Conservation (phyloP, 2,329 filamentous ascomycete species). For the Sporothrix inflata region DNA sequence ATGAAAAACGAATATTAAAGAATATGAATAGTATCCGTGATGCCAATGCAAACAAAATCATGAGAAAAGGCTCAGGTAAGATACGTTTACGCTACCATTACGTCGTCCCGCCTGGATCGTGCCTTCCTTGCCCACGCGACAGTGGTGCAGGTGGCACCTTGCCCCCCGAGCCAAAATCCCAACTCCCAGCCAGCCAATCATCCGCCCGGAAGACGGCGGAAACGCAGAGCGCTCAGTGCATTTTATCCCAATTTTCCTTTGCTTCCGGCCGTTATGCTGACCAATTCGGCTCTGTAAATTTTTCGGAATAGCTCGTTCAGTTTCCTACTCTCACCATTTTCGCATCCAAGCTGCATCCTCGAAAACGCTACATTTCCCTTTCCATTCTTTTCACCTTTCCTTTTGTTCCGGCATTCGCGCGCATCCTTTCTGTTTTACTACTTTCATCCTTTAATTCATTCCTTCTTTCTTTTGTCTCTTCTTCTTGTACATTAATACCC, state of each 20-base stretch:
- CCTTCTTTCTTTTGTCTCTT: background rate
- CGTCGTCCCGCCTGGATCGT: background rate
- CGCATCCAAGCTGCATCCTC: background rate
- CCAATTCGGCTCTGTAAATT: constrained; percentile 30
- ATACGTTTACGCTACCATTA: background rate
- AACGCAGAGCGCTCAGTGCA: constrained; percentile 6
- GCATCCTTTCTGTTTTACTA: background rate
- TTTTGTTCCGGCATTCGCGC: constrained; percentile 5
- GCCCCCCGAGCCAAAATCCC: background rate
- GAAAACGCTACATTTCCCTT: constrained; percentile 4
- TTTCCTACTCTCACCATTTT: background rate
- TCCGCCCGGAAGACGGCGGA: constrained; percentile 5
- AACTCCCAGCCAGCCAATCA: constrained; percentile 25
- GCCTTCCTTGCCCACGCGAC: constrained; percentile 14
- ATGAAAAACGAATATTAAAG: background rate
- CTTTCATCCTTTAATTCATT: background rate
- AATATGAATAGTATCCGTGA: too few relatives aligned
- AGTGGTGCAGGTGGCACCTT: background rate
- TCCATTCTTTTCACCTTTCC: background rate
- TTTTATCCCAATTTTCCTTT: background rate
- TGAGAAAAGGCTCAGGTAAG: background rate
- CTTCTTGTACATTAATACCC: constrained; percentile 24
- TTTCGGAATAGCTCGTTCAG: constrained; percentile 22
- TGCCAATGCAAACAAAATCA: too few relatives aligned
- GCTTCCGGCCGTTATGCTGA: constrained; percentile 16